Evolutionary conservation across 1,284 basidiomycete genomes (phyloP).

Genomic region (Malassezia nana): DNA sequence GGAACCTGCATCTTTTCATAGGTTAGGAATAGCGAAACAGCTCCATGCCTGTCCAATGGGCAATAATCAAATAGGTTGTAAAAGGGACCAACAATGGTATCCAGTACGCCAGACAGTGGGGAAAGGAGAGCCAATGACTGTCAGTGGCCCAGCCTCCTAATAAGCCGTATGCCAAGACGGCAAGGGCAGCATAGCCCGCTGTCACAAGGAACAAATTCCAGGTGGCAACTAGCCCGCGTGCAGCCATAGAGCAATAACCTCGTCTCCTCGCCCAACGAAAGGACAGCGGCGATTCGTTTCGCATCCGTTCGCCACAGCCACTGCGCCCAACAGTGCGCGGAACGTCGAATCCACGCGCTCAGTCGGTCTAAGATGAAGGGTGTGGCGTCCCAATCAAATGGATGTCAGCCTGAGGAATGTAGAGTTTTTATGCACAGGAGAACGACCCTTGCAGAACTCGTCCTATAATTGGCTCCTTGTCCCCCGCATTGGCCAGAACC

Average conservation of each 20-base stretch:
- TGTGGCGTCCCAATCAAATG: neutral
- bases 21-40: conserved; percentile 8
- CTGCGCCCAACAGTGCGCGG: neutral
- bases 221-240: neutral
- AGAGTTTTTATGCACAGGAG: neutral
- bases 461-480: neutral
- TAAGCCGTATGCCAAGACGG: neutral
- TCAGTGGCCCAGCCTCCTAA: conserved; percentile 5
- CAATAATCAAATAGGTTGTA: conserved; percentile 36
- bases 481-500: neutral
- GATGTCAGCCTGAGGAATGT: neutral
- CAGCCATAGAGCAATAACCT: neutral
- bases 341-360: too few relatives aligned
- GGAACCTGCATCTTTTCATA: neutral
- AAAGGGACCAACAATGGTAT: conserved; percentile 36
- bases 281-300: neutral
- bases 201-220: neutral
- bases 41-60: conserved; percentile 32
- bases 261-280: neutral
- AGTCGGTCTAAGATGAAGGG: neutral
- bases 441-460: neutral
- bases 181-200: neutral
- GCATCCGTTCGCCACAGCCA: neutral
- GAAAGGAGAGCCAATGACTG: conserved; percentile 2
- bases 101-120: conserved; percentile 23